Percentiles rank a stretch among this genome's conserved stretches.
Conservation (phyloP, 1,284 basidiomycete genomes). For the Athelia sp. region DNA sequence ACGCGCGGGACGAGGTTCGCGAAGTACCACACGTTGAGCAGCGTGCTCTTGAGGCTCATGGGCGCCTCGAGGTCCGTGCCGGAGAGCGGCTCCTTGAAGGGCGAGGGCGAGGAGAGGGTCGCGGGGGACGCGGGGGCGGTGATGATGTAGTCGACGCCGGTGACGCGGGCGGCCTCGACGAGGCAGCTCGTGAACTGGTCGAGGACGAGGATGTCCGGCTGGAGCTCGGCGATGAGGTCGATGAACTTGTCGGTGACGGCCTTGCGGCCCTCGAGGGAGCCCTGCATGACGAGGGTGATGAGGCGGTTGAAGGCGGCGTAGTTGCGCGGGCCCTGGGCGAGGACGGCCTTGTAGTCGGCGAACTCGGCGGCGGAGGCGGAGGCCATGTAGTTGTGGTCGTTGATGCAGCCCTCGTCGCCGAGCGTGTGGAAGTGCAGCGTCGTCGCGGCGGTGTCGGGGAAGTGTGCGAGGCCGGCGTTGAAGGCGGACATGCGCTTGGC, state of each 20-base stretch:
- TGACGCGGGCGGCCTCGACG: not conserved
- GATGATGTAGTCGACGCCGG: not conserved
- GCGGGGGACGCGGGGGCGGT: not conserved
- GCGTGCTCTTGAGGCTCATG: not conserved
- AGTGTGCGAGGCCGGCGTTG: not conserved
- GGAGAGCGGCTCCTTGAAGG: not conserved
- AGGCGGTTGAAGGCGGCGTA: not conserved
- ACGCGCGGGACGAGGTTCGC: not conserved
- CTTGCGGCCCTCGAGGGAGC: not conserved
- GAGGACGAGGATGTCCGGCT: not conserved
- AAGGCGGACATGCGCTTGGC: not conserved
- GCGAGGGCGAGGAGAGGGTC: not conserved
- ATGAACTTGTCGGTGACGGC: not conserved
- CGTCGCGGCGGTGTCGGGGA: not conserved
- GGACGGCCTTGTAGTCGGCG: not conserved
- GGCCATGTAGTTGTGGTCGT: conserved; percentile 1
- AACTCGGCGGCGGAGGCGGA: not conserved
- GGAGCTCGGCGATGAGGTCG: not conserved
- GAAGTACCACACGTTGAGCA: conserved; percentile 1
- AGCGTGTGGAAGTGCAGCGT: not conserved
- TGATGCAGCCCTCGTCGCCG: not conserved
- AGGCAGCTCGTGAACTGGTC: not conserved
- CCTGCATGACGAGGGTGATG: not conserved
- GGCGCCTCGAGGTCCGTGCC: not conserved
- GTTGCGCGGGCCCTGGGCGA: not conserved